phyloP scores from a whole-genome alignment of 2,329 filamentous ascomycete species.

The Cladosporium sp. region DNA sequence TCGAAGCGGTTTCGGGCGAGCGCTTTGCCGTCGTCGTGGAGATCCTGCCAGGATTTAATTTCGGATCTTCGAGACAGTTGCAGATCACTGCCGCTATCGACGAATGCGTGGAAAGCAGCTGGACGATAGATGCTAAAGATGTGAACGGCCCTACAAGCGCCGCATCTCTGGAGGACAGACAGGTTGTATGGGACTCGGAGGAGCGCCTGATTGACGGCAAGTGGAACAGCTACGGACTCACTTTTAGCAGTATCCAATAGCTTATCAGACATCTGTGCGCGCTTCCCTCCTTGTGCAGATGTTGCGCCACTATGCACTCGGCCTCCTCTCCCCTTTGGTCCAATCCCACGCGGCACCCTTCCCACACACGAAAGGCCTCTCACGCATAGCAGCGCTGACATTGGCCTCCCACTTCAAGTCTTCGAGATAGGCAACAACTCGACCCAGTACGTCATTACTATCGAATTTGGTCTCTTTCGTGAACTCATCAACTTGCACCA shows the following conservation, averaged over 20 bases:
- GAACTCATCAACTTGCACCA: conserved; percentile 80
- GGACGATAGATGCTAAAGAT: neutral
- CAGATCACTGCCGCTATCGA: neutral
- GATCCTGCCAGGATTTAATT: neutral
- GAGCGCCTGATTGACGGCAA: neutral
- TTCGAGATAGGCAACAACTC: conserved; percentile 56
- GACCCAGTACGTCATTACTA: conserved; percentile 44
- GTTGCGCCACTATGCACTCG: neutral
- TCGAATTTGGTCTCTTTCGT: conserved; percentile 43
- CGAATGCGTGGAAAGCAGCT: neutral
- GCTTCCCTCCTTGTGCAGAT: neutral
- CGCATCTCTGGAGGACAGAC: neutral
- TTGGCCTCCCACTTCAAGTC: conserved; percentile 54
- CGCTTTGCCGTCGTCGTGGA: neutral
- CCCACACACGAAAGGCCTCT: conserved; percentile 18
- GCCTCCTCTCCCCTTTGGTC: neutral
- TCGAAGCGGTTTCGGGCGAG: neutral
- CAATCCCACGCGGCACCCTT: neutral
- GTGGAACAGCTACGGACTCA: neutral
- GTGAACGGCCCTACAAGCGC: neutral
- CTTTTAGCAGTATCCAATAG: neutral
- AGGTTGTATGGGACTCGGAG: neutral
- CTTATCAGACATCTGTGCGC: neutral
- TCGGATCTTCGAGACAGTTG: neutral
- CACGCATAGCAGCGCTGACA: conserved; percentile 43